Base-by-base conservation (phyloP, 768 basidiomycete species). In the Hypholoma sublateritium region DNA sequence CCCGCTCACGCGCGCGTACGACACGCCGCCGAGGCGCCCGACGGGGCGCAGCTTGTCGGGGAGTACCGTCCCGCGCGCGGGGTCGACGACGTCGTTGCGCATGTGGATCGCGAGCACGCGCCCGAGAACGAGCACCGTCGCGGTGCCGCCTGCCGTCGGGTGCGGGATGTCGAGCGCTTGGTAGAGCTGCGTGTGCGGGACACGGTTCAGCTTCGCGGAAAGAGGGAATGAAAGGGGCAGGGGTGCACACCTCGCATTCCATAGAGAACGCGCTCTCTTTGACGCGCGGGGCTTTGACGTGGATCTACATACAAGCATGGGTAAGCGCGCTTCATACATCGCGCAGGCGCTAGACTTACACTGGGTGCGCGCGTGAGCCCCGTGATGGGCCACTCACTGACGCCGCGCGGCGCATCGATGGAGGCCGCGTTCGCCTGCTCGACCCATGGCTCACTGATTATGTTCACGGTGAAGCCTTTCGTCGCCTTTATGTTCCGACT, bases 401-500 rank as follows among this genome's bases (percentile, higher is more conserved):
- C 70, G 16, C 78, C 71, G 6, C 69, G 68, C 7, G 84, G 86
- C 3, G 82, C 75, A 56, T 87, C 78, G n/a, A 84, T 73, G 1
- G 78, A 74, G 46, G 74, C 69, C 21, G 68, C 67, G 59, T 87
- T 87, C 4, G 86, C 84, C 8, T 82, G 79, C 55, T 80, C 79
- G 36, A 82, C 65, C 72, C 83, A 88, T 0, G 87, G 77, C 67
- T 90, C 86, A 61, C 87, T 88, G 68, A 93, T 87, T 46, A 88
- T 84, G 60, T 87, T 88, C 41, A 88, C 83, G 4, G 84, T 85
- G 67, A 91, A 93, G 24, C 83, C 79, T 59, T 85, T 86, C 13
- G 82, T 86, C 0, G 74, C 73, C 52, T 76, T 74, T 64, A 91
- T 87, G 51, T 91, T 91, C 42, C 72, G 72, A n/a, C 77, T 72